These are phyloP conservation scores for Yamadazyma mexicana DNA, from an alignment of 1,139 yeast species.

Conservation along the genomic window DNA sequence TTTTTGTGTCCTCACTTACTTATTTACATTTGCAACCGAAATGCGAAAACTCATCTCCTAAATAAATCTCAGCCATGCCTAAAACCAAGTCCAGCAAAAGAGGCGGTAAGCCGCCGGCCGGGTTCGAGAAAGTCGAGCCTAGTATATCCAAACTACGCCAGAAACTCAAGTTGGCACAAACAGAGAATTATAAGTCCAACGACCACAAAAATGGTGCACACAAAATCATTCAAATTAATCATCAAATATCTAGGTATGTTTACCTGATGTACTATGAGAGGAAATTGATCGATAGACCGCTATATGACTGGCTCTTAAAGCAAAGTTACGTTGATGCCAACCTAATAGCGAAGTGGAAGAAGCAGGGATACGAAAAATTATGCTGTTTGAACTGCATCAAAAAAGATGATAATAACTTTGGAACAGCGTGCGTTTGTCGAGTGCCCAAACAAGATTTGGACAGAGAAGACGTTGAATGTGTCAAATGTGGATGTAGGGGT, in stretches of 20 bases:
- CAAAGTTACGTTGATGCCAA: slow-evolving; percentile 68
- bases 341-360: slow-evolving; percentile 88
- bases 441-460: slow-evolving; percentile 64
- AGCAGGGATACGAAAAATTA: slow-evolving; percentile 82
- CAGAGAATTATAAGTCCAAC: slow-evolving; percentile 14
- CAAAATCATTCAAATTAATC: slow-evolving; percentile 69
- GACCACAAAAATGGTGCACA: slow-evolving; percentile 61
- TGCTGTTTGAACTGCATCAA: slow-evolving; percentile 85
- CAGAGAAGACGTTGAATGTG: slow-evolving; percentile 53
- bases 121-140: slow-evolving; percentile 69
- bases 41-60: background rate
- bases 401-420: slow-evolving; percentile 60
- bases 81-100: slow-evolving; percentile 40
- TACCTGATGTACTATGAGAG: slow-evolving; percentile 73
- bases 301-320: slow-evolving; percentile 76
- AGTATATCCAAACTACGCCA: slow-evolving; percentile 63
- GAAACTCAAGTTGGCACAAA: slow-evolving; percentile 60
- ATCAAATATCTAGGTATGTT: slow-evolving; percentile 75
- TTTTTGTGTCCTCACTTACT: background rate
- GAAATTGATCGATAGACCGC: slow-evolving; percentile 61
- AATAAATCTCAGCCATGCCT: slow-evolving; percentile 30
- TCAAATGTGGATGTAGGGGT: slow-evolving; percentile 88
- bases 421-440: slow-evolving; percentile 77
- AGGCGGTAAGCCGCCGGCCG: slow-evolving; percentile 66
- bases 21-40: background rate